phyloP scores from a whole-genome alignment of 2,329 filamentous ascomycete species.

The Seiridium cupressi region DNA sequence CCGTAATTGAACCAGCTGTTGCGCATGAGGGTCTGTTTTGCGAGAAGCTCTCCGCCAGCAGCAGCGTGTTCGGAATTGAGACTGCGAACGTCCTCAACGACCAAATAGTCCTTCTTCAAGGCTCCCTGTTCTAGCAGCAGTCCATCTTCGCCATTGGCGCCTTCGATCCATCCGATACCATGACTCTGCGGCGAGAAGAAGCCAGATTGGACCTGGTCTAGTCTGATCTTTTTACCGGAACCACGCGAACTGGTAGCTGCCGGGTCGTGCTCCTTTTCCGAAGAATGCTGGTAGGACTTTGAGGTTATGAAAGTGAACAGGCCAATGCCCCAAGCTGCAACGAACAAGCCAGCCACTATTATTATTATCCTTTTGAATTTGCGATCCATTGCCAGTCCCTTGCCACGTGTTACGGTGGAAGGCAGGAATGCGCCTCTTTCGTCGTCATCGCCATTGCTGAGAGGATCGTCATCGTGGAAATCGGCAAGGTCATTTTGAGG shows the following conservation, averaged over 20 bases:
- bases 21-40: constrained; percentile 75
- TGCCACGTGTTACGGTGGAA: constrained; percentile 28
- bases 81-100: constrained; percentile 80
- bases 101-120: constrained; percentile 68
- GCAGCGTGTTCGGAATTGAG: constrained; percentile 40
- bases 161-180: constrained; percentile 73
- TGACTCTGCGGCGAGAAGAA: constrained; percentile 64
- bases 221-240: constrained; percentile 68
- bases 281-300: constrained; percentile 65
- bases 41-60: constrained; percentile 34
- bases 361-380: constrained; percentile 62
- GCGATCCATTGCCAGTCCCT: constrained; percentile 60
- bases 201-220: constrained; percentile 68
- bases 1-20: constrained; percentile 58
- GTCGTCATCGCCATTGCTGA: constrained; percentile 38
- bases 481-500: constrained; percentile 30
- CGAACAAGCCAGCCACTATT: constrained; percentile 58
- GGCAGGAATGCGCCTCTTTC: constrained; percentile 54
- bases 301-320: constrained; percentile 64
- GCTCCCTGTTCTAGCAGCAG: constrained; percentile 73
- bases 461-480: constrained; percentile 43
- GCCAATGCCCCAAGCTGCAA: constrained; percentile 67
- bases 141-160: constrained; percentile 76
- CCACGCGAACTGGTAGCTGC: constrained; percentile 59
- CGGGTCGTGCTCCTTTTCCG: constrained; percentile 64